A percentile compares a stretch with the other conserved stretches of the same genome.
Conservation (phyloP, 2,329 filamentous ascomycete genomes). For the Aspergillus ruber region DNA sequence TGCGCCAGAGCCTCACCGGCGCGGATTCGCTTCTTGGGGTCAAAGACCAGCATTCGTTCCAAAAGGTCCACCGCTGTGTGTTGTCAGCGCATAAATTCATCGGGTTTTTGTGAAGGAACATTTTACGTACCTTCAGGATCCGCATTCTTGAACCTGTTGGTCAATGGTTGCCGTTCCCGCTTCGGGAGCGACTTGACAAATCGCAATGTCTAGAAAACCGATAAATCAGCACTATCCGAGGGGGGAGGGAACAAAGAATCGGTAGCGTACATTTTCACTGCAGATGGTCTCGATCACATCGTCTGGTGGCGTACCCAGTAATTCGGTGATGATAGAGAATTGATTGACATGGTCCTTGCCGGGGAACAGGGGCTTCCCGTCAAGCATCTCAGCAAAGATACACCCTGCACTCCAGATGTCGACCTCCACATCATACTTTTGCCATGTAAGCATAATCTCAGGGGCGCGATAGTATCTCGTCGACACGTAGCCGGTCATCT, state of each 20-base stretch:
- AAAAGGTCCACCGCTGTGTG: conserved; percentile 77
- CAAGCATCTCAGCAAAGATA: conserved; percentile 98
- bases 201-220: conserved; percentile 64
- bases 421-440: conserved; percentile 98
- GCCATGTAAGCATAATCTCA: conserved; percentile 99
- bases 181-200: conserved; percentile 97
- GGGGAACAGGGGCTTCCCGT: conserved; percentile 95
- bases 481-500: conserved; percentile 99
- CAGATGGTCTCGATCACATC: conserved; percentile 99
- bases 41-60: conserved; percentile 96
- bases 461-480: conserved; percentile 97
- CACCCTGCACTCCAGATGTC: conserved; percentile 99
- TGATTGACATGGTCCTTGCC: conserved; percentile 99
- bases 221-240: conserved; percentile 17
- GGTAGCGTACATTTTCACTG: conserved; percentile 76
- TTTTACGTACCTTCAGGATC: conserved; percentile 65
- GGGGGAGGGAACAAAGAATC: background rate
- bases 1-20: conserved; percentile 80
- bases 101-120: background rate
- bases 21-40: conserved; percentile 91
- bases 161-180: conserved; percentile 79
- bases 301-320: conserved; percentile 90
- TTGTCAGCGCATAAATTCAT: conserved; percentile 6
- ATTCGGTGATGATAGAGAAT: conserved; percentile 98
- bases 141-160: conserved; percentile 90